Evolutionary conservation across 495 filamentous ascomycete species (phyloP).

Genomic region (Aspergillus panamensis): DNA sequence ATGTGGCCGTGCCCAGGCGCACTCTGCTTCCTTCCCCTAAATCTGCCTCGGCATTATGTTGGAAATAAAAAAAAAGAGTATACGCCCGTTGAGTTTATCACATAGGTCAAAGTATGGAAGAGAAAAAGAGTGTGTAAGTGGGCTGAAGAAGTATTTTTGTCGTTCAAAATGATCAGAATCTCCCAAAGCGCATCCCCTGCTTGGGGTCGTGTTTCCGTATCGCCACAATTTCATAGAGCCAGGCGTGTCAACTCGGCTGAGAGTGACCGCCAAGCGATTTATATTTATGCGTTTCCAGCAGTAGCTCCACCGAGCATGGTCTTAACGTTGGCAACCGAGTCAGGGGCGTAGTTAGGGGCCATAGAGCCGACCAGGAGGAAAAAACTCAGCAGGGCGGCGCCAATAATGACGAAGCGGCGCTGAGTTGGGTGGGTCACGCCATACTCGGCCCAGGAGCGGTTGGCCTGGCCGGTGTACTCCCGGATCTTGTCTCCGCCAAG

Average conservation of each 20-base stretch:
- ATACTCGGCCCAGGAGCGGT: slow-evolving; percentile 80
- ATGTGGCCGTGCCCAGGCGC: slow-evolving; percentile 31
- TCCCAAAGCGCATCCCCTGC: background rate
- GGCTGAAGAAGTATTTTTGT: slow-evolving; percentile 7
- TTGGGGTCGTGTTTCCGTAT: background rate
- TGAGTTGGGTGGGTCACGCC: slow-evolving; percentile 67
- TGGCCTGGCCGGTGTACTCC: slow-evolving; percentile 66
- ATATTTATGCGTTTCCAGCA: slow-evolving; percentile 35
- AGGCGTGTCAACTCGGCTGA: background rate
- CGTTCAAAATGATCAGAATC: slow-evolving; percentile 10
- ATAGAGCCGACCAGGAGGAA: slow-evolving; percentile 66
- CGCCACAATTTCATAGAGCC: background rate
- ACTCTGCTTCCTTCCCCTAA: slow-evolving; percentile 7
- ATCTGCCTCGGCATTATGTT: slow-evolving; percentile 19
- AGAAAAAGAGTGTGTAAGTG: slow-evolving; percentile 3
- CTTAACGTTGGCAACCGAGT: slow-evolving; percentile 39
- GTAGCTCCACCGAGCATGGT: slow-evolving; percentile 43
- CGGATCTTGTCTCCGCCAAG: slow-evolving; percentile 82
- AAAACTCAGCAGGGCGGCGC: slow-evolving; percentile 56
- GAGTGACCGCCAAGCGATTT: background rate
- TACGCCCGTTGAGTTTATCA: slow-evolving; percentile 12
- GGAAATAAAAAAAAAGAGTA: slow-evolving; percentile 4
- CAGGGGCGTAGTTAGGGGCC: slow-evolving; percentile 45
- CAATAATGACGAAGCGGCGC: slow-evolving; percentile 72
- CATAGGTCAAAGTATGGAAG: slow-evolving; percentile 9